Evolutionary conservation across 768 basidiomycete species (phyloP), one percentile per base, ranked within the genome.

Genomic region (Tulasnella sp.): DNA sequence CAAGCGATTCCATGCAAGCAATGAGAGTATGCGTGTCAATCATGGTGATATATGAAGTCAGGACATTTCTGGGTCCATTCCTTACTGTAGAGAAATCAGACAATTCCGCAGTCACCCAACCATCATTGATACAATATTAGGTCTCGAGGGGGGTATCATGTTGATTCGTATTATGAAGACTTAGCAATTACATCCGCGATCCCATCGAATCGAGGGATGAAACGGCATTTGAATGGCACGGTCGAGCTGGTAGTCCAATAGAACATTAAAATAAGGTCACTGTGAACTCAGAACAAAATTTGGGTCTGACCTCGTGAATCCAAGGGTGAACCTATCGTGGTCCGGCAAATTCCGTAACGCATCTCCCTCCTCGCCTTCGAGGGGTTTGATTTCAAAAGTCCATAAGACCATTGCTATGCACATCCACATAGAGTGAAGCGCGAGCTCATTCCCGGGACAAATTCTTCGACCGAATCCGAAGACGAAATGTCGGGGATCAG

Each of bases 381-480:
- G n/a, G n/a, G n/a, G 1, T 44, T 22, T 29, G 16, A 67, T 67
- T 8, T 67, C 40, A 14, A 41, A 39, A 19, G 67, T n/a, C 29
- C 39, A 67, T n/a, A 67, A 39, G 1, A 67, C 16, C 19, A 39
- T 37, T 14, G 39, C 67, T 41, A 39, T 16, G 12, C 36, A 29
- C 17, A 42, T 67, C 29, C 39, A 67, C 5, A 26, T 39, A 8
- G 14, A 9, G 6, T 67, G 26, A 14, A 67, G 9, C 14, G 8
- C 67, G 67, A 67, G 67, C 17, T 67, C 67, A 5, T 26, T 26
- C 7, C 67, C 67, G 29, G 67, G 67, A 67, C 67, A 67, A 26
- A 41, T 34, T 44, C 67, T 35, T 5, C 37, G 67, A 22, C 67
- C 67, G n/a, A 67, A 67, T 2, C 67, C 67, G 26, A 67, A 67